These are phyloP conservation scores for Aegilops umbellulata DNA, from an alignment of 176 grass and related monocot species.

Conservation along the genomic window DNA sequence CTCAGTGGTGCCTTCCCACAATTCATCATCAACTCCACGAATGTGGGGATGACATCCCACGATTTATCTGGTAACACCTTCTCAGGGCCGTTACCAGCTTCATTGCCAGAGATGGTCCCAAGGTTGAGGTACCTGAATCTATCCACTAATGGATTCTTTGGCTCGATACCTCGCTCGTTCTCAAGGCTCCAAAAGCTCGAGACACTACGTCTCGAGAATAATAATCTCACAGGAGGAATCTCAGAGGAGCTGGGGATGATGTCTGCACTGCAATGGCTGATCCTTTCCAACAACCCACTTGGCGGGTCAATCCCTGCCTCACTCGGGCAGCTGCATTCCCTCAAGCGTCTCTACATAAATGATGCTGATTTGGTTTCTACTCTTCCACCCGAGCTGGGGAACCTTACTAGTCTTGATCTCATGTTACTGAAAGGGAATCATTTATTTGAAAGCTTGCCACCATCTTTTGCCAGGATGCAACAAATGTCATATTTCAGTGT, in stretches of 20 bases:
- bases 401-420: background rate
- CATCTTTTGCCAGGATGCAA: background rate
- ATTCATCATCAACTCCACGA: background rate
- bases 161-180: conserved; percentile 27
- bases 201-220: too few species aligned
- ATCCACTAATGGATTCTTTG: conserved; percentile 21
- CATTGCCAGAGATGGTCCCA: conserved; percentile 23
- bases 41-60: conserved; percentile 18
- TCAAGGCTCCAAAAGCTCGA: background rate
- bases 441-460: background rate
- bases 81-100: conserved; percentile 23
- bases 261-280: background rate
- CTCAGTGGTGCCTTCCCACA: background rate
- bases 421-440: background rate
- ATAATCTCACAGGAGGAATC: too few species aligned
- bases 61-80: conserved; percentile 40
- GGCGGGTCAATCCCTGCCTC: background rate
- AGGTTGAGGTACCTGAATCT: conserved; percentile 25
- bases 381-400: background rate
- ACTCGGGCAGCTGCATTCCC: background rate
- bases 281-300: background rate
- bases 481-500: rapidly evolving
- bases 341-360: rapidly evolving
- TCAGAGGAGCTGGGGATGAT: background rate
- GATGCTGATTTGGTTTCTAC: background rate